phyloP scores from a whole-genome alignment of 176 grass and related monocot genomes.

The Themeda triandra region DNA sequence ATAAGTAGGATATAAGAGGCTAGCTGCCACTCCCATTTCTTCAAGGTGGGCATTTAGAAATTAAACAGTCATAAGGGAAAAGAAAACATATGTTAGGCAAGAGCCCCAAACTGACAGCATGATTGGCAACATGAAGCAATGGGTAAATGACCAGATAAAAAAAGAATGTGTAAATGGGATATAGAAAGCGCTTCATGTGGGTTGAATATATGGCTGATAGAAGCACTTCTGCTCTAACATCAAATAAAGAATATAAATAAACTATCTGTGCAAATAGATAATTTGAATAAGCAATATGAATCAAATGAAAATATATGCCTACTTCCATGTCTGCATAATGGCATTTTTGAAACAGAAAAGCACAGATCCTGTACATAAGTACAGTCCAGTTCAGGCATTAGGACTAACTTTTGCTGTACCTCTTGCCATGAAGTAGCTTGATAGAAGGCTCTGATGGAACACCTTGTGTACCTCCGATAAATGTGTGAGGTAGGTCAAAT shows the following conservation, averaged over 20 bases:
- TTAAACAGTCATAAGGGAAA: neutral
- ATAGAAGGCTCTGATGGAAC: constrained; percentile 2
- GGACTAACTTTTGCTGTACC: neutral
- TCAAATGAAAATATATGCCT: constrained; percentile 9
- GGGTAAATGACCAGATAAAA: neutral
- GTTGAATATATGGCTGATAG: neutral
- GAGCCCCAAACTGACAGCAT: neutral
- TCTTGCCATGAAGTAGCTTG: constrained; percentile 6
- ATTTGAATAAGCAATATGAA: constrained; percentile 18
- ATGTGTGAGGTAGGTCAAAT: neutral
- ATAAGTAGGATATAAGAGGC: too few species aligned
- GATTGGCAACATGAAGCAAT: neutral
- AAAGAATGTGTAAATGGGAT: constrained; percentile 1
- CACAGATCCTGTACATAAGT: neutral
- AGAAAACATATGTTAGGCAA: neutral
- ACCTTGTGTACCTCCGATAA: neutral
- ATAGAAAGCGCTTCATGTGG: neutral
- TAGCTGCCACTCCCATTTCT: neutral
- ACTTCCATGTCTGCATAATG: constrained; percentile 5
- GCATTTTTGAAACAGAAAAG: neutral
- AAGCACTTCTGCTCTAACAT: neutral
- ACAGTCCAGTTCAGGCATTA: neutral
- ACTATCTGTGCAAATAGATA: constrained; percentile 14
- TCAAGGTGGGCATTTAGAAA: neutral
- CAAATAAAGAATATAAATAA: constrained; percentile 8